A percentile compares a stretch with the other conserved stretches of the same genome.
phyloP scores from a whole-genome alignment of 805 yeast species.

The Ogataea populi-albae region DNA sequence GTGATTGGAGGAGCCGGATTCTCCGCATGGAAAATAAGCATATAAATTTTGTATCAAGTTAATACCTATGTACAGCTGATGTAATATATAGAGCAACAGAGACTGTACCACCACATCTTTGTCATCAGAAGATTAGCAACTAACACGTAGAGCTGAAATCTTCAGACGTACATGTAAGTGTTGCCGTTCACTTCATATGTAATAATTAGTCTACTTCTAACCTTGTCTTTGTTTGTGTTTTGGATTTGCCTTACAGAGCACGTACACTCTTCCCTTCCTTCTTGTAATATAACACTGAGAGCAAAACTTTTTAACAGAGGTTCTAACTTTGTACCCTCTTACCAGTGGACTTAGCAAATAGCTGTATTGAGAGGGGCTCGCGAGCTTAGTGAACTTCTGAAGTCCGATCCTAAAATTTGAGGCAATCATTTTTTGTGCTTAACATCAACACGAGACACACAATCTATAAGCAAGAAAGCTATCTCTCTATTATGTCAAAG shows the following conservation, averaged over 20 bases:
- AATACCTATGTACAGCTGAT: slow-evolving; percentile 2
- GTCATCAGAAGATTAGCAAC: too few species aligned
- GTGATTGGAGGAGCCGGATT: slow-evolving; percentile 82
- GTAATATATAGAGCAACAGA: background rate
- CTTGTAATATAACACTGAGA: slow-evolving; percentile 88
- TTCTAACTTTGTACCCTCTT: slow-evolving; percentile 86
- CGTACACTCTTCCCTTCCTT: slow-evolving; percentile 92
- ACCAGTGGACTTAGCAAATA: slow-evolving; percentile 19
- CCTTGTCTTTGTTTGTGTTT: slow-evolving; percentile 95
- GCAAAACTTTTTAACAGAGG: slow-evolving; percentile 92
- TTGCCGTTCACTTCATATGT: too few species aligned
- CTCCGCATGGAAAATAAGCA: slow-evolving; percentile 25
- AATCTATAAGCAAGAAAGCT: too few species aligned
- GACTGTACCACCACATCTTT: too few species aligned
- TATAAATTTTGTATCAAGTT: too few species aligned
- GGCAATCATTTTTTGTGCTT: slow-evolving; percentile 26
- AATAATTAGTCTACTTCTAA: too few species aligned
- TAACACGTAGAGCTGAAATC: too few species aligned
- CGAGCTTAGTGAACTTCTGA: slow-evolving; percentile 17
- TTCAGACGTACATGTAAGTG: too few species aligned
- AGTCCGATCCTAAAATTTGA: slow-evolving; percentile 28
- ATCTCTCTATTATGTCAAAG: too few species aligned
- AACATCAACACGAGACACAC: too few species aligned
- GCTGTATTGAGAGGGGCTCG: slow-evolving; percentile 10
- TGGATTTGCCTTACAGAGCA: slow-evolving; percentile 88